A percentile compares a stretch with the other conserved stretches of the same genome.
These are phyloP conservation scores for Marasmius fiardii DNA, from an alignment of 1,284 basidiomycete species.

Conservation along the genomic window DNA sequence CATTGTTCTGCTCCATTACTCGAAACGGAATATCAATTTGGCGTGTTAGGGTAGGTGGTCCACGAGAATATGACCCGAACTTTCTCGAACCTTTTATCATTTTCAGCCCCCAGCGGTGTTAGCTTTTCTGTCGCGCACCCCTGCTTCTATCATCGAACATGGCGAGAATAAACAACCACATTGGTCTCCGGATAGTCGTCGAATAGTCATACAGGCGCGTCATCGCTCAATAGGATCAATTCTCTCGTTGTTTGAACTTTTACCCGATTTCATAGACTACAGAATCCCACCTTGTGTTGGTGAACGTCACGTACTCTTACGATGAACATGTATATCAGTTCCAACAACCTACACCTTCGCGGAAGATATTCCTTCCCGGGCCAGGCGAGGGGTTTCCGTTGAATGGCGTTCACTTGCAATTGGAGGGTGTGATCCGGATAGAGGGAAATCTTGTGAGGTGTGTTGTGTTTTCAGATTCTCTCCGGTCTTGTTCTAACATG, in stretches of 20 bases:
- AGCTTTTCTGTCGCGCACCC: conserved; percentile 72
- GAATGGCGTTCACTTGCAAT: conserved; percentile 60
- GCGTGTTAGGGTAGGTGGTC: conserved; percentile 74
- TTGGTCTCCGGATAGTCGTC: conserved; percentile 79
- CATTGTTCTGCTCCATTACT: conserved; percentile 76
- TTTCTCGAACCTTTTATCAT: too few species aligned
- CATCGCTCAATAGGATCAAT: conserved; percentile 1
- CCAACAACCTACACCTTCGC: conserved; percentile 51
- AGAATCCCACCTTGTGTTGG: conserved; percentile 74
- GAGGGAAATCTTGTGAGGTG: conserved; percentile 75
- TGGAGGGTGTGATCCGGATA: conserved; percentile 81
- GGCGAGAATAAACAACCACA: conserved; percentile 71
- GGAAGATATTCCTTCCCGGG: conserved; percentile 69
- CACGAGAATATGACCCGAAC: too few species aligned
- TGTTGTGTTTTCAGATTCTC: conserved; percentile 20
- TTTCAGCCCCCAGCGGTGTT: conserved; percentile 79
- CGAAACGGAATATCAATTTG: conserved; percentile 70
- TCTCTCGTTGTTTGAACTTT: conserved; percentile 7
- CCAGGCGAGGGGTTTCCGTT: conserved; percentile 74
- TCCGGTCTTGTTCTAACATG: conserved; percentile 6
- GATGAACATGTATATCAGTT: conserved; percentile 55
- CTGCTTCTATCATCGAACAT: conserved; percentile 74
- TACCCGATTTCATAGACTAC: conserved; percentile 51
- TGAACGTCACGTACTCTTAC: conserved; percentile 62
- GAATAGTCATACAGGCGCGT: conserved; percentile 76